These are phyloP conservation scores for Xylaria nigripes DNA, from an alignment of 495 filamentous ascomycete genomes.

Conservation along the genomic window DNA sequence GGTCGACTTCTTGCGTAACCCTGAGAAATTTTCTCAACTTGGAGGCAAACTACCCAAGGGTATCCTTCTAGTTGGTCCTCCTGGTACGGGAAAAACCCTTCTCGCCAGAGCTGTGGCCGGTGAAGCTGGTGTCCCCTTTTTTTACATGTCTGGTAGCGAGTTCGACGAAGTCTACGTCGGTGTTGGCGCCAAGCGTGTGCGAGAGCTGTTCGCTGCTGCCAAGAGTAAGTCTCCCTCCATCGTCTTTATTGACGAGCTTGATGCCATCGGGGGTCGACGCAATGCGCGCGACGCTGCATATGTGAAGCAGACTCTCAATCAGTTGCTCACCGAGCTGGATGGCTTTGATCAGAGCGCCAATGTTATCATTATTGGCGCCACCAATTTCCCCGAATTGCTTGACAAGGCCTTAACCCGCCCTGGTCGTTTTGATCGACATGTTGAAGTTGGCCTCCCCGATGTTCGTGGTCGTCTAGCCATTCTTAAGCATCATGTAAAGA, in stretches of 20 bases:
- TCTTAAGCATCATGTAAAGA: conserved; percentile 82
- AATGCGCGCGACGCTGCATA: conserved; percentile 94
- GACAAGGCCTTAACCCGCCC: conserved; percentile 93
- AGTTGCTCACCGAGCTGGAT: conserved; percentile 95
- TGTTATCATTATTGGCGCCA: conserved; percentile 91
- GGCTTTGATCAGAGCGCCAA: conserved; percentile 90
- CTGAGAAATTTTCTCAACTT: conserved; percentile 80
- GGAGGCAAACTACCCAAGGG: conserved; percentile 96
- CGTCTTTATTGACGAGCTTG: conserved; percentile 96
- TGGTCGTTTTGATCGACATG: conserved; percentile 89
- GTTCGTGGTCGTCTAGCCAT: conserved; percentile 92
- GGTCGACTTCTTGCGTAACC: conserved; percentile 90
- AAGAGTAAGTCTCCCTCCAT: conserved; percentile 88
- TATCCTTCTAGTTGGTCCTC: conserved; percentile 89
- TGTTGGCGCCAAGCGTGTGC: conserved; percentile 94
- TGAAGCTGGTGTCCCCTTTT: conserved; percentile 96
- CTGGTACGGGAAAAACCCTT: conserved; percentile 97
- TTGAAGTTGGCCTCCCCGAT: conserved; percentile 81
- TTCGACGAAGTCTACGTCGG: conserved; percentile 98
- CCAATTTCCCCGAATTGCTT: conserved; percentile 88
- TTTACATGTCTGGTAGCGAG: conserved; percentile 98
- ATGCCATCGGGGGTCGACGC: conserved; percentile 90
- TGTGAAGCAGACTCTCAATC: conserved; percentile 93
- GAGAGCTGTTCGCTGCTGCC: conserved; percentile 85
- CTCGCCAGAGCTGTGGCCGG: conserved; percentile 93